Evolutionary conservation across 345 rosid genomes (phyloP).

Genomic region (Laguncularia racemosa): DNA sequence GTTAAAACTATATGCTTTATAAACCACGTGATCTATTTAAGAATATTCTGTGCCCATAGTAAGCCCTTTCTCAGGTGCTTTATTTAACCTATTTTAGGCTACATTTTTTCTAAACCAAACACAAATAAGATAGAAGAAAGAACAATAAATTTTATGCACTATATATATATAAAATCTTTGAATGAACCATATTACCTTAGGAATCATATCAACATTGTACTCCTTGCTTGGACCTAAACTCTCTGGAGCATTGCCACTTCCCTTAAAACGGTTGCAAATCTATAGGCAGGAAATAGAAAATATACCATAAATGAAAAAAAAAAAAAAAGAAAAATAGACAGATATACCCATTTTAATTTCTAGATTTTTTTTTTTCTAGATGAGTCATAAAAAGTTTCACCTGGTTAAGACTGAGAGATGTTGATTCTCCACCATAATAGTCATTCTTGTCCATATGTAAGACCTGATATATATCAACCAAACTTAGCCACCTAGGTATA

Average conservation of each 20-base stretch:
- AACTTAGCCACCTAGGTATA: background rate
- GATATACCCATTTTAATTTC: too few relatives aligned
- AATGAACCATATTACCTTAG: slow-evolving; percentile 37
- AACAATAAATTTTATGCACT: too few relatives aligned
- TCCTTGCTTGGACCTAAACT: slow-evolving; percentile 63
- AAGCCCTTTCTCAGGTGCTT: too few relatives aligned
- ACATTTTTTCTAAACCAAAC: too few relatives aligned
- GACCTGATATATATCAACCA: slow-evolving; percentile 32
- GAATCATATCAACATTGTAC: slow-evolving; percentile 85
- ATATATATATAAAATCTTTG: background rate
- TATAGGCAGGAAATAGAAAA: slow-evolving; percentile 10
- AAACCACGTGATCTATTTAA: too few relatives aligned
- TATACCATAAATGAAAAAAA: background rate
- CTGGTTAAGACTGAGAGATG: slow-evolving; percentile 79
- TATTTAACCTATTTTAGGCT: too few relatives aligned
- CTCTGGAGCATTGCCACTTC: slow-evolving; percentile 55
- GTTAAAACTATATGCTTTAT: too few relatives aligned
- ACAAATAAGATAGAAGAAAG: too few relatives aligned
- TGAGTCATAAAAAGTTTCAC: slow-evolving; percentile 12
- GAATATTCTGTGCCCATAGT: too few relatives aligned
- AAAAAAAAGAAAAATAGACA: too few relatives aligned
- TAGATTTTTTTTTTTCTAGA: too few relatives aligned
- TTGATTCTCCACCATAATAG: slow-evolving; percentile 79
- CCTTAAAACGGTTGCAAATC: slow-evolving; percentile 87
- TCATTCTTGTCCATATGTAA: slow-evolving; percentile 80